phyloP scores from a whole-genome alignment of 108 stramenopile genomes.

The Craspedostauros australis region DNA sequence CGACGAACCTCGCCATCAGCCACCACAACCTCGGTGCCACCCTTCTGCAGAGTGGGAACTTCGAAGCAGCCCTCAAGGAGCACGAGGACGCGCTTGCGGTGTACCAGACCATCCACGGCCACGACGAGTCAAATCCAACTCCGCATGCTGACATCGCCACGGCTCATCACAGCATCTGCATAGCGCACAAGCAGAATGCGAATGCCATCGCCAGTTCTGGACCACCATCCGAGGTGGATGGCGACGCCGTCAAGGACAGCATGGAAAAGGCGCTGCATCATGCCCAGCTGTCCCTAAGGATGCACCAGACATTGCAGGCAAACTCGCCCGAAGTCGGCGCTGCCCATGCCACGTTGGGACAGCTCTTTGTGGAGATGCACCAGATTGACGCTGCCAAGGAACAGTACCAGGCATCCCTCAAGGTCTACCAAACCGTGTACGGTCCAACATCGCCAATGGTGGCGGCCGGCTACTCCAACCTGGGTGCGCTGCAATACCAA shows the following conservation, averaged over 20 bases:
- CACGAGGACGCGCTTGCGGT: conserved; percentile 28
- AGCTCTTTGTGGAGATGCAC: conserved; percentile 6
- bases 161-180: conserved; percentile 27
- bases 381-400: conserved; percentile 17
- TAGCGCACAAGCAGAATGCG: conserved; percentile 18
- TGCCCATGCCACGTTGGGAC: conserved; percentile 14
- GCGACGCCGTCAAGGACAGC: conserved; percentile 10
- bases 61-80: conserved; percentile 7
- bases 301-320: neutral
- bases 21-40: conserved; percentile 28
- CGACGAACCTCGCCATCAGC: conserved; percentile 19
- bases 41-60: conserved; percentile 13
- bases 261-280: conserved; percentile 17
- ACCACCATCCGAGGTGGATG: conserved; percentile 18
- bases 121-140: too few relatives aligned
- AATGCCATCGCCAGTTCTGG: too few relatives aligned
- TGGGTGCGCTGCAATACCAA: conserved; percentile 47
- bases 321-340: conserved; percentile 10
- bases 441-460: conserved; percentile 16
- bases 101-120: conserved; percentile 6
- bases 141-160: conserved; percentile 17
- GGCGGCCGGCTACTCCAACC: conserved; percentile 47
- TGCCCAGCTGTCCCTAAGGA: conserved; percentile 5
- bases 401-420: conserved; percentile 22
- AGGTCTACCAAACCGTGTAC: conserved; percentile 8